Base-by-base conservation (phyloP, 352 stramenopile species). In the Thraustochytrium sp. region DNA sequence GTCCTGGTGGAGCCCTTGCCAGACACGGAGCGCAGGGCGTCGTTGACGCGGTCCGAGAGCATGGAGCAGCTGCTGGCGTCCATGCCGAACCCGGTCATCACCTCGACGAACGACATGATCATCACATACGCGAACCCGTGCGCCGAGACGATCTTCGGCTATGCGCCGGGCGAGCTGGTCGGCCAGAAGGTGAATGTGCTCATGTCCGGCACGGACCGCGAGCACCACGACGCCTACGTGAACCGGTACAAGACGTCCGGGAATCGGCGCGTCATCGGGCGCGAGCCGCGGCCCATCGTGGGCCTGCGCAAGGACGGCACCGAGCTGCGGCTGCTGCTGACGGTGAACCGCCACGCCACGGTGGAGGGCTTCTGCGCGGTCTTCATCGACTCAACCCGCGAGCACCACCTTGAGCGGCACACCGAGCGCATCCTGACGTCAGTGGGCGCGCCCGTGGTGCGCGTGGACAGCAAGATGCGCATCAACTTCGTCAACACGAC, bases 181-280 rank as follows among this genome's bases (percentile, higher is more conserved):
- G 65, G 65, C 26, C 63, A 49, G 13, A 77, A 77, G 23, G 65
- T 77, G 0, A 77, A 77, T 21, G 38, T 77, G 65, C 65, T 77
- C 1, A 77, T 77, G 65, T 13, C 8, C 3, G 26, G 26, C 11
- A n/a, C 42, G 3, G 40, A 77, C 65, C 16, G 42, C 5, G 65
- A 46, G 29, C 16, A 44, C 2, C 65, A 77, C 65, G 65, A 77
- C 37, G 61, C n/a, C n/a, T 77, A 77, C 49, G 42, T 77, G 1
- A 9, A 49, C 37, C 21, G 40, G 11, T 75, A 75, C n/a, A 9
- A 75, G 62, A 53, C 38, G n/a, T 53, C 62, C 36, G 40, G 40
- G 5, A 9, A 54, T 29, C 36, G n/a, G 23, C 36, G 40, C 8
- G 36, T 75, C 44, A 75, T 75, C 44, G 62, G 62, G 11, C 62